Evolutionary conservation across 2,329 filamentous ascomycete genomes (phyloP), one percentile per base, ranked within the genome.

Genomic region (Sarocladiaceae sp.): DNA sequence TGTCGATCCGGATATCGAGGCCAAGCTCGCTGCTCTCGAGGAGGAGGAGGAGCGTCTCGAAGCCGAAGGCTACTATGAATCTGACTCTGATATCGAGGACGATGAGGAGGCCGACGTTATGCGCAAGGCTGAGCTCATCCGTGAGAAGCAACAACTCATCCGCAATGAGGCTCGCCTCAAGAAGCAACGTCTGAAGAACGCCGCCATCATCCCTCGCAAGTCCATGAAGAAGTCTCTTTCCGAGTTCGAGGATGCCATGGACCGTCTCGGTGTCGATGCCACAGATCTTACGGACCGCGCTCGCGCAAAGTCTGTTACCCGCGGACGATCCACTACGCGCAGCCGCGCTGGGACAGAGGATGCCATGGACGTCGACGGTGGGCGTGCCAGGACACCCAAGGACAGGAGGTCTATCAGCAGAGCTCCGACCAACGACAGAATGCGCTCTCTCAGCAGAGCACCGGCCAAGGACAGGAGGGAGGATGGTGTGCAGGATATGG

Each of bases 41-140:
- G 92, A 92, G 57, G 95, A 99, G 66, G 94, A 99, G 70, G 93
- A 96, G 74, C 87, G 87, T 62, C 82, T 97, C 13, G 88, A 97
- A 70, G 86, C 84, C 7, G 90, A 96, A 58, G 94, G 94, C 54
- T 96, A 88, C 78, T 99, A 99, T 72, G 89, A 97, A 40, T 91
- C 88, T 3, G 88, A 93, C 57, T 80, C 79, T 58, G 79, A 90
- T 52, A 79, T 96, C 54, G 91, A 94, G 62, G 92, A 96, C 65
- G 90, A 86, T 18, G 91, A 96, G 57, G 90, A 95, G 62, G 88
- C 88, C 39, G 90, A 97, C 57, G 83, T 93, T 60, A 78, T 90
- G 62, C 86, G 88, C 77, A 97, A 97, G 78, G 95, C 94, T 48
- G 89, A 96, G 58, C 76, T 96, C 56, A 99, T 99, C 71, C 87